phyloP scores from a whole-genome alignment of 192 early-diverging fungal genomes.

The Anaeromyces robustus region DNA sequence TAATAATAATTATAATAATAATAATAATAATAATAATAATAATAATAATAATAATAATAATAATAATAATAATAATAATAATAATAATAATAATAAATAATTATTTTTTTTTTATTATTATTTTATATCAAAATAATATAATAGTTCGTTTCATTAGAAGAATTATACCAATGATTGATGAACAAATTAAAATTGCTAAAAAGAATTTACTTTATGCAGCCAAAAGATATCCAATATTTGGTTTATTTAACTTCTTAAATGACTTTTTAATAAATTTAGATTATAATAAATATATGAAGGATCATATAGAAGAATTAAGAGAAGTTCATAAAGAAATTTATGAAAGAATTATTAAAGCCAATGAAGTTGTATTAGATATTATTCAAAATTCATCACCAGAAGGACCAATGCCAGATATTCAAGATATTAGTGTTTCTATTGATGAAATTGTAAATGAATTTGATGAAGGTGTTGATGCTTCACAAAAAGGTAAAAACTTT shows the following conservation, averaged over 20 bases:
- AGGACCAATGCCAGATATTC: slow-evolving; percentile 71
- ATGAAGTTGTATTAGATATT: slow-evolving; percentile 45
- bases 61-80: no score
- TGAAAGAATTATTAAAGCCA: slow-evolving; percentile 20
- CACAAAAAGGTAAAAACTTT: slow-evolving; percentile 7
- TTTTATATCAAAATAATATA: neutral
- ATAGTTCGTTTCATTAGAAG: neutral
- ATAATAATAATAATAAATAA: no score
- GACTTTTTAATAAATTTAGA: neutral
- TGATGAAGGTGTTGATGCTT: slow-evolving; percentile 19
- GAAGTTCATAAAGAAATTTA: slow-evolving; percentile 1
- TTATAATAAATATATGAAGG: slow-evolving; percentile 13
- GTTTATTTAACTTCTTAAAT: neutral
- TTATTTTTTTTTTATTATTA: no score
- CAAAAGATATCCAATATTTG: slow-evolving; percentile 1
- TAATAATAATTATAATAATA: no score
- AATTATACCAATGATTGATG: neutral
- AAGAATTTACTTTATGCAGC: slow-evolving; percentile 2
- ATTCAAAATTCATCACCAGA: slow-evolving; percentile 71
- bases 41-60: no score
- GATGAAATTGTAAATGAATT: slow-evolving; percentile 15
- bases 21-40: no score
- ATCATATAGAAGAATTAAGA: slow-evolving; percentile 4
- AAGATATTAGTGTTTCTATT: slow-evolving; percentile 16
- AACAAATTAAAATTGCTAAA: neutral